Percentiles rank a stretch among this genome's conserved stretches.
Conservation (phyloP, 371 early-diverging fungal species). For the Rhizopus delemar region DNA sequence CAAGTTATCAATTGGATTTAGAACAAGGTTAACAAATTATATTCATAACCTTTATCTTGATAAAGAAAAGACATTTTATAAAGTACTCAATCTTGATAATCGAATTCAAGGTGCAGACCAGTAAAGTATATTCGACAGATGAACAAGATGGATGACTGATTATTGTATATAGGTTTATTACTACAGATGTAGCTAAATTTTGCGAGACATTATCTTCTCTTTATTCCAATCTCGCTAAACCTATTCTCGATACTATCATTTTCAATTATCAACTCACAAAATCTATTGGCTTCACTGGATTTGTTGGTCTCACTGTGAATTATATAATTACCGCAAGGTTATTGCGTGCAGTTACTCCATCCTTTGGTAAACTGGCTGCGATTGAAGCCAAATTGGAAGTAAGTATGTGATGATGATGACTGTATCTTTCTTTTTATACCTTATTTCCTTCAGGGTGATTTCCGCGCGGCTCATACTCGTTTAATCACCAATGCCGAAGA, state of each 20-base stretch:
- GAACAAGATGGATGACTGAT: neutral
- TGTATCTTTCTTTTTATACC: neutral
- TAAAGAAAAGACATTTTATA: slow-evolving; percentile 79
- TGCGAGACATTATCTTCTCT: slow-evolving; percentile 74
- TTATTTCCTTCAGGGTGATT: slow-evolving; percentile 64
- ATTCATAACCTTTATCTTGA: slow-evolving; percentile 79
- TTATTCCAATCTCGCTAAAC: slow-evolving; percentile 86
- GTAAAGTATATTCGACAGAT: slow-evolving; percentile 35
- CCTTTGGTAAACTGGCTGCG: slow-evolving; percentile 85
- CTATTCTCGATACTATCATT: slow-evolving; percentile 80
- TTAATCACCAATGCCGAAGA: slow-evolving; percentile 91
- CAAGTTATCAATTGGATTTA: slow-evolving; percentile 86
- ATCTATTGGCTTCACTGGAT: slow-evolving; percentile 75
- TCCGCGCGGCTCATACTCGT: slow-evolving; percentile 81
- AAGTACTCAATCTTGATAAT: slow-evolving; percentile 78
- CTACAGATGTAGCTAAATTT: slow-evolving; percentile 84
- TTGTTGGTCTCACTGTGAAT: slow-evolving; percentile 67
- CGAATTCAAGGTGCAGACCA: slow-evolving; percentile 87
- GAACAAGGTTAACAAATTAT: slow-evolving; percentile 80
- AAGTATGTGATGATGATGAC: neutral
- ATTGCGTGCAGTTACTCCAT: slow-evolving; percentile 76
- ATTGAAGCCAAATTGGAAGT: slow-evolving; percentile 81
- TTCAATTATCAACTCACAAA: slow-evolving; percentile 82
- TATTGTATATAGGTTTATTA: slow-evolving; percentile 58
- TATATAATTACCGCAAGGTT: slow-evolving; percentile 73